Evolutionary conservation across 2,329 filamentous ascomycete genomes (phyloP), one percentile per base, ranked within the genome.

Genomic region (Tolypocladium amazonense): DNA sequence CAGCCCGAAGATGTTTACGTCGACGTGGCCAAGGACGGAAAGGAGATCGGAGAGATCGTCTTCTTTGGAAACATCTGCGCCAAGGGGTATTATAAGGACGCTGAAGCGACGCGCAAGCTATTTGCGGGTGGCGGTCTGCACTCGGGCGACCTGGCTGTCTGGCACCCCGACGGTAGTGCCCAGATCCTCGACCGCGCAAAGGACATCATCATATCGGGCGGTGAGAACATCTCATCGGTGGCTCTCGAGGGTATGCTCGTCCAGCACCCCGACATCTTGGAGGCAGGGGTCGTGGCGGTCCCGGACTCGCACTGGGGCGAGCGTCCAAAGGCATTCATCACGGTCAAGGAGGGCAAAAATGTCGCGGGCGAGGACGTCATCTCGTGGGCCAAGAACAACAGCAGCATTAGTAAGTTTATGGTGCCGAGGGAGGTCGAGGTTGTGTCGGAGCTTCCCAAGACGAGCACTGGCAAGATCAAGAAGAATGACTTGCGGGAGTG

Each of bases 181-280:
- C 91, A 97, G 77, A 96, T 99, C 64, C 78, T 95, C 61, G 94
- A 99, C 74, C 83, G 94, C 25, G 90, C 91, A 18, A 99, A 99
- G 78, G 94, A 99, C 71, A 97, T 99, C 58, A 99, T 99, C 69
- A 99, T 99, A 63, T 95, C 90, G 58, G 92, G 93, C 55, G 94
- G 94, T 60, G 94, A 99, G 74, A 99, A 99, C 72, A 97, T 99
- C 63, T 96, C 90, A 3, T 95, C 90, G 0, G 88, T 99, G 1
- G 92, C 94, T 0, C 81, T 99, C 4, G 94, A 99, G 75, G 85
- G 87, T 61, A 90, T 96, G 86, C 82, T 99, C 1, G 88, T 88
- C 7, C 88, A 90, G 56, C 94, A 99, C 71, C 91, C 92, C 0
- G 86, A 90, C 65, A 85, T 99, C 43, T 83, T 99, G 30, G 94